Evolutionary conservation across 2,329 filamentous ascomycete species (phyloP).

Genomic region (Aspergillus sp.): DNA sequence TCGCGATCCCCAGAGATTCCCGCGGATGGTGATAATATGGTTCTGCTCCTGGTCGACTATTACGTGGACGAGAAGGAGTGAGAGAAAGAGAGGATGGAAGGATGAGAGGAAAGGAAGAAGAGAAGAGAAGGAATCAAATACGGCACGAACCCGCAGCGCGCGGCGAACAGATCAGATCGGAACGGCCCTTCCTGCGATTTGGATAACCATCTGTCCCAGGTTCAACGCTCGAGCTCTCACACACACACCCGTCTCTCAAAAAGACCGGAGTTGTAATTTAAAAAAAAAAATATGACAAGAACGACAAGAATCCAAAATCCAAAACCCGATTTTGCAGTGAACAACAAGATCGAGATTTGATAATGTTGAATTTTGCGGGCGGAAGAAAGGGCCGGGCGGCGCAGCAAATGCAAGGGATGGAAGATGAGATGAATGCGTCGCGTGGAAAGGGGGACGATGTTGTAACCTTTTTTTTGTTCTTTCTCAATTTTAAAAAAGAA

Average conservation of each 20-base stretch:
- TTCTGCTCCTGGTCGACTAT: too few relatives aligned
- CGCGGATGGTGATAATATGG: too few relatives aligned
- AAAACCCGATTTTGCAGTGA: not conserved
- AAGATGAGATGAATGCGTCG: slow-evolving; percentile 14
- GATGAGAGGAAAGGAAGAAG: slow-evolving; percentile 1
- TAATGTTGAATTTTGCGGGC: slow-evolving; percentile 10
- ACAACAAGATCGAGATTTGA: slow-evolving; percentile 7
- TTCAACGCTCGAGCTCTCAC: too few relatives aligned
- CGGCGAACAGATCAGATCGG: slow-evolving; percentile 25
- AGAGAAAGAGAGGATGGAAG: not conserved
- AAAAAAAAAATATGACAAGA: not conserved
- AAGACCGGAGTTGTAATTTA: too few relatives aligned
- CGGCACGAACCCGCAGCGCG: slow-evolving; percentile 15
- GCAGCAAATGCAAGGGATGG: slow-evolving; percentile 24
- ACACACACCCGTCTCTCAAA: too few relatives aligned
- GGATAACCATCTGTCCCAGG: too few relatives aligned
- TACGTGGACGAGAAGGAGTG: too few relatives aligned
- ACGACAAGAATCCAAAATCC: not conserved
- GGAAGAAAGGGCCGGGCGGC: slow-evolving; percentile 21
- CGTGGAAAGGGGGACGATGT: slow-evolving; percentile 20
- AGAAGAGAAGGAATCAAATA: slow-evolving; percentile 5
- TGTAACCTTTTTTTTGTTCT: slow-evolving; percentile 1
- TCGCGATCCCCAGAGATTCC: too few relatives aligned
- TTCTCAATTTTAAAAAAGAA: slow-evolving; percentile 1
- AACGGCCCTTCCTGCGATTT: slow-evolving; percentile 1